These are phyloP conservation scores for Dalbergia cultrata DNA, from an alignment of 306 rosid genomes.

Conservation along the genomic window DNA sequence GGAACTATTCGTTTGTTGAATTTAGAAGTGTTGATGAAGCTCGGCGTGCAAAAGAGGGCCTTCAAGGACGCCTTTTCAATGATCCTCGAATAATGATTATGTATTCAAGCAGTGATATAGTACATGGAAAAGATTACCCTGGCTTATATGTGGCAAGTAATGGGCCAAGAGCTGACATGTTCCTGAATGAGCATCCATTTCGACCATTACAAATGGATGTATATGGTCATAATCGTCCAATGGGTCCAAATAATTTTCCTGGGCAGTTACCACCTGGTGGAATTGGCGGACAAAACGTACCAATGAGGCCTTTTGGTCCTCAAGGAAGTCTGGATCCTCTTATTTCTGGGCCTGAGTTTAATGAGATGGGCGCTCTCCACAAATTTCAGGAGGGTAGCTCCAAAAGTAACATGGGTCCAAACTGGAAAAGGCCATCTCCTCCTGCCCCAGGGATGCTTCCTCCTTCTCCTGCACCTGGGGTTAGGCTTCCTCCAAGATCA, in stretches of 20 bases:
- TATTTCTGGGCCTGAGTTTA: slow-evolving; percentile 70
- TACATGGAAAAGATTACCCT: slow-evolving; percentile 76
- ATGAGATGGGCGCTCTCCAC: slow-evolving; percentile 61
- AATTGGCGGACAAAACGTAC: slow-evolving; percentile 64
- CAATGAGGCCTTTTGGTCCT: slow-evolving; percentile 83
- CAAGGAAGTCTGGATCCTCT: slow-evolving; percentile 74
- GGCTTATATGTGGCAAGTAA: slow-evolving; percentile 65
- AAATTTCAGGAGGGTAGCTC: slow-evolving; percentile 79
- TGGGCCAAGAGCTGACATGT: slow-evolving; percentile 77
- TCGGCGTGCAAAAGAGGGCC: slow-evolving; percentile 98
- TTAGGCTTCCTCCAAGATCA: slow-evolving; percentile 70
- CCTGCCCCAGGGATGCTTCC: slow-evolving; percentile 77
- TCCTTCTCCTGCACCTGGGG: slow-evolving; percentile 74
- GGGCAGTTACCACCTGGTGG: slow-evolving; percentile 68
- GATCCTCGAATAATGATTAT: slow-evolving; percentile 92
- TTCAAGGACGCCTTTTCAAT: slow-evolving; percentile 96
- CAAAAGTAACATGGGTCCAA: slow-evolving; percentile 73
- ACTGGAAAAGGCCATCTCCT: slow-evolving; percentile 88
- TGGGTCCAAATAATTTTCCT: slow-evolving; percentile 70
- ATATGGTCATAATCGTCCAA: slow-evolving; percentile 72
- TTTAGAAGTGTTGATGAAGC: slow-evolving; percentile 99
- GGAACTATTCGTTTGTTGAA: slow-evolving; percentile 89
- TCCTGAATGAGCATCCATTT: slow-evolving; percentile 67
- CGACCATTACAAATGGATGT: slow-evolving; percentile 72
- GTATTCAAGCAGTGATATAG: slow-evolving; percentile 85